Evolutionary conservation across 495 filamentous ascomycete genomes (phyloP).

Genomic region (Xeromyces bisporus): DNA sequence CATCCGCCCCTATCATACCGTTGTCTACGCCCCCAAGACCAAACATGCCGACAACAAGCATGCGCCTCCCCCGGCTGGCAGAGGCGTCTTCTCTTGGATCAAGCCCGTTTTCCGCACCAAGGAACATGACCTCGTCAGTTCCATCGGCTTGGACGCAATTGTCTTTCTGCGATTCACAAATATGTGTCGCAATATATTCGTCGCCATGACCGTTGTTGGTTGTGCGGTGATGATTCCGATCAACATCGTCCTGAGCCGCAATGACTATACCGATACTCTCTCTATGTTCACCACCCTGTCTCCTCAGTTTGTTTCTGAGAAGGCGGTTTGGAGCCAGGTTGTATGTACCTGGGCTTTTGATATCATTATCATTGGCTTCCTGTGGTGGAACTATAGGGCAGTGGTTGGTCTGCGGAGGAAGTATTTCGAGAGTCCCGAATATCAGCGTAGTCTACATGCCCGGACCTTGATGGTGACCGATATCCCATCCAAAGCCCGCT

Average conservation of each 20-base stretch:
- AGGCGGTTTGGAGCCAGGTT: conserved; percentile 62
- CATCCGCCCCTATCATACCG: conserved; percentile 72
- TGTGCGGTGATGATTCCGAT: conserved; percentile 70
- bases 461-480: conserved; percentile 88
- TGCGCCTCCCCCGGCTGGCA: conserved; percentile 78
- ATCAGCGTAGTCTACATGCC: conserved; percentile 73
- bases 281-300: conserved; percentile 36
- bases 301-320: conserved; percentile 28
- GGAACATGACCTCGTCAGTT: conserved; percentile 57
- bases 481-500: conserved; percentile 53
- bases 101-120: conserved; percentile 56
- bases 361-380: conserved; percentile 54
- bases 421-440: conserved; percentile 80
- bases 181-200: conserved; percentile 88
- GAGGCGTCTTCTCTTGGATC: conserved; percentile 73
- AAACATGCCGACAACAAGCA: conserved; percentile 87
- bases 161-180: conserved; percentile 76
- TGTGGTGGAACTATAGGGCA: conserved; percentile 80
- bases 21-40: conserved; percentile 88
- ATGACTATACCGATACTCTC: conserved; percentile 9
- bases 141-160: conserved; percentile 76
- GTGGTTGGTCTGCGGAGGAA: conserved; percentile 51
- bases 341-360: conserved; percentile 65
- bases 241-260: conserved; percentile 43
- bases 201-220: conserved; percentile 53